These are phyloP conservation scores for Blakeslea trispora DNA, from an alignment of 371 early-diverging fungal species.

Conservation along the genomic window DNA sequence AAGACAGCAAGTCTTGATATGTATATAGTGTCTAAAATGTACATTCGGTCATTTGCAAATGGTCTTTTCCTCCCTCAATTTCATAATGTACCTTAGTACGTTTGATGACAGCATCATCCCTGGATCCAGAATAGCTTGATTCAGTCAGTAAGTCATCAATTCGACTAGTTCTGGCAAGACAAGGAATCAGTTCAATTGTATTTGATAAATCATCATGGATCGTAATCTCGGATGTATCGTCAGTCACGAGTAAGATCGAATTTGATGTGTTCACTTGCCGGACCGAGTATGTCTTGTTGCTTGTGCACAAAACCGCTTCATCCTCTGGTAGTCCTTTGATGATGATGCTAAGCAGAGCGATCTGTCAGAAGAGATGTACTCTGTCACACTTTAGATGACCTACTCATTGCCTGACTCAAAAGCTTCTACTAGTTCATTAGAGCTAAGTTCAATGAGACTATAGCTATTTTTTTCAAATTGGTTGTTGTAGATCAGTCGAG, in stretches of 20 bases:
- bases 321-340: conserved; percentile 55
- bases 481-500: conserved; percentile 15
- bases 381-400: no score
- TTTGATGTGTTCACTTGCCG: conserved; percentile 61
- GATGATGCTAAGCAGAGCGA: conserved; percentile 23
- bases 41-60: no score
- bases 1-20: conserved; percentile 31
- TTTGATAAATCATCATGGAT: conserved; percentile 36
- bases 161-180: conserved; percentile 41
- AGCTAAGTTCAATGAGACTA: conserved; percentile 27
- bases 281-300: conserved; percentile 43
- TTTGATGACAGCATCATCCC: conserved; percentile 26
- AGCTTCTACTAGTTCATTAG: conserved; percentile 22
- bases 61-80: no score
- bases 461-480: conserved; percentile 30
- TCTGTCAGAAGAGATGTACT: no score
- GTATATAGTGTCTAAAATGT: conserved; percentile 30
- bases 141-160: conserved; percentile 35
- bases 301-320: conserved; percentile 62
- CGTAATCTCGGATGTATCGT: conserved; percentile 3
- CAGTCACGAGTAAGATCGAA: conserved; percentile 38
- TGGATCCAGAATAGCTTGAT: conserved; percentile 41
- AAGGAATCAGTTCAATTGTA: conserved; percentile 48
- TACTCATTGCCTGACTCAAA: conserved; percentile 34
- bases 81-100: conserved; percentile 1